Evolutionary conservation across 1,139 yeast genomes (phyloP).

Genomic region (Suhomyces kunorum): DNA sequence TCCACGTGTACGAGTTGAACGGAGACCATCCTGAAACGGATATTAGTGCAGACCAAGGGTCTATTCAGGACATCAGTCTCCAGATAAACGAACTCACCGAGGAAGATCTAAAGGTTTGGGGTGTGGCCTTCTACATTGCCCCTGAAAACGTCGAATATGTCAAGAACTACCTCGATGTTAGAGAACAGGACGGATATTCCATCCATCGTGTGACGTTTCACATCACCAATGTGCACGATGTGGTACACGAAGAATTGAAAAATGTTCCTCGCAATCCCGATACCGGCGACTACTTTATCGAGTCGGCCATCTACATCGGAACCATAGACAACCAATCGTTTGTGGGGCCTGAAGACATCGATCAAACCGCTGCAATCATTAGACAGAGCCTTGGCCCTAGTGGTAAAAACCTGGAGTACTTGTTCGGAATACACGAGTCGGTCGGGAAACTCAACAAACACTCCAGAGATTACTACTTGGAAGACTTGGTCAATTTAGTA

Average conservation of each 20-base stretch:
- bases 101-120: constrained; percentile 65
- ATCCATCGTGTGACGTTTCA: constrained; percentile 69
- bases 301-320: constrained; percentile 81
- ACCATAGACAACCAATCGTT: constrained; percentile 78
- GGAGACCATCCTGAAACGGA: constrained; percentile 8
- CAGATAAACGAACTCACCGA: constrained; percentile 28
- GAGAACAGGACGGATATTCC: constrained; percentile 90
- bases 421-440: constrained; percentile 54
- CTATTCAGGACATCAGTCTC: constrained; percentile 14
- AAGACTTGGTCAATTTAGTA: constrained; percentile 29
- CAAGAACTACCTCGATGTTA: constrained; percentile 64
- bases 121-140: constrained; percentile 82
- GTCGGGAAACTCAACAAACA: constrained; percentile 49
- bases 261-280: constrained; percentile 24
- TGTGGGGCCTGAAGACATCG: constrained; percentile 71
- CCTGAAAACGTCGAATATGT: constrained; percentile 64
- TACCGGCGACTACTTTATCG: constrained; percentile 45
- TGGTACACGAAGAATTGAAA: constrained; percentile 12
- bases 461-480: constrained; percentile 39
- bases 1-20: constrained; percentile 40
- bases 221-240: constrained; percentile 35
- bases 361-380: constrained; percentile 62
- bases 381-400: constrained; percentile 68
- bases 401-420: constrained; percentile 76
- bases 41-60: constrained; percentile 6